phyloP scores from a whole-genome alignment of 108 stramenopile species.

The Cyclostephanos invisitatus region DNA sequence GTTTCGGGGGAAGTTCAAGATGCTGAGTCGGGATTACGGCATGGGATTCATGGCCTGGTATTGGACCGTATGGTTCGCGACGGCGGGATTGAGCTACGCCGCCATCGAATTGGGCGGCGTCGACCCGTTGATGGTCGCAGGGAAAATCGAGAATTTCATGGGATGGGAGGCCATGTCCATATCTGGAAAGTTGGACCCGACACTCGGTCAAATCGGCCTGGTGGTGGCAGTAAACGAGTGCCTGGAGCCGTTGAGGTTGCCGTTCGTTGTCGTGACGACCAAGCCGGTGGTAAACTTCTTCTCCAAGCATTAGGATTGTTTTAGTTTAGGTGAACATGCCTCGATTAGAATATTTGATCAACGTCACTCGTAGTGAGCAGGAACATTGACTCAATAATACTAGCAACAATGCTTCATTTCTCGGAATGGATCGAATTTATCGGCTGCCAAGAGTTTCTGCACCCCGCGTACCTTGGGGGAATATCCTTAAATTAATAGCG shows the following conservation, averaged over 20 bases:
- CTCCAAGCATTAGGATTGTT: slow-evolving; percentile 25
- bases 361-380: no score
- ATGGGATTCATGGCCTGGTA: slow-evolving; percentile 79
- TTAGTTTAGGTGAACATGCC: neutral
- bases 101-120: slow-evolving; percentile 76
- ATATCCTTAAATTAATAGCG: no score
- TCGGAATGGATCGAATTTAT: no score
- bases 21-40: slow-evolving; percentile 75
- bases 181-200: slow-evolving; percentile 70
- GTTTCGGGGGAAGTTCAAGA: slow-evolving; percentile 80
- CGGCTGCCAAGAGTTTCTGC: no score
- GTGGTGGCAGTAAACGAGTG: slow-evolving; percentile 79
- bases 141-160: slow-evolving; percentile 57
- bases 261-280: slow-evolving; percentile 82
- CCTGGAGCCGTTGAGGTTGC: slow-evolving; percentile 79
- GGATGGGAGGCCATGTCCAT: slow-evolving; percentile 54
- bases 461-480: no score
- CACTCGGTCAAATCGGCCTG: slow-evolving; percentile 75
- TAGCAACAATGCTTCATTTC: no score
- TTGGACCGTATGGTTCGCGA: slow-evolving; percentile 76
- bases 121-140: slow-evolving; percentile 68
- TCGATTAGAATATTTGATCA: neutral
- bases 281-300: slow-evolving; percentile 80
- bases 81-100: slow-evolving; percentile 59
- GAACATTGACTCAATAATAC: no score